A percentile compares a stretch with the other conserved stretches of the same genome.
Evolutionary conservation across 495 filamentous ascomycete species (phyloP).

Genomic region (Cudoniella acicularis): DNA sequence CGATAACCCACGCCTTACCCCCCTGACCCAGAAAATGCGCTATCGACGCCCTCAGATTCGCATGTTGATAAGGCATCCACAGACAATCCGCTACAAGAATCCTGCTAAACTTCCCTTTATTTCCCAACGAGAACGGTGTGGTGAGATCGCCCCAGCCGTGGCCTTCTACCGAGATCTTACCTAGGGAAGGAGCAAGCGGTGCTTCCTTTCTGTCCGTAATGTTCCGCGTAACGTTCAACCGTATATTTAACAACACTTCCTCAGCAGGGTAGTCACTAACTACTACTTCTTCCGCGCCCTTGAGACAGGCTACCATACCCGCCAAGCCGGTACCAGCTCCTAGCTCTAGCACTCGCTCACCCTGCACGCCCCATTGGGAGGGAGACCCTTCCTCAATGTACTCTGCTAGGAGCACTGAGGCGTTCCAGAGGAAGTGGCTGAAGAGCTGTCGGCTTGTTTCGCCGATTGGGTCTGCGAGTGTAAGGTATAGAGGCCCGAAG

Average conservation of each 20-base stretch:
- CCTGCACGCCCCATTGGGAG: slow-evolving; percentile 30
- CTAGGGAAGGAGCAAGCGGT: no score
- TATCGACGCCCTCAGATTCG: slow-evolving; percentile 65
- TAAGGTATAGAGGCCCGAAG: slow-evolving; percentile 42
- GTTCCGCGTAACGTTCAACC: slow-evolving; percentile 57
- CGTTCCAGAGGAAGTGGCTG: slow-evolving; percentile 84
- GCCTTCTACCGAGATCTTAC: slow-evolving; percentile 41
- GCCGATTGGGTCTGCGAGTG: slow-evolving; percentile 50
- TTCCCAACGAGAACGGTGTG: slow-evolving; percentile 47
- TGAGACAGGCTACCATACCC: slow-evolving; percentile 61
- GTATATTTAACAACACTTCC: slow-evolving; percentile 56
- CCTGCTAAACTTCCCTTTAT: slow-evolving; percentile 55
- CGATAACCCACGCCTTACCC: slow-evolving; percentile 57
- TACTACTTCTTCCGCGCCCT: slow-evolving; percentile 59
- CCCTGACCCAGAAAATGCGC: slow-evolving; percentile 60
- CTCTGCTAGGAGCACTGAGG: slow-evolving; percentile 69
- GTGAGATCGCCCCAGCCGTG: slow-evolving; percentile 68
- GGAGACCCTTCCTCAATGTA: slow-evolving; percentile 45
- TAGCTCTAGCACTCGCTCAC: slow-evolving; percentile 43
- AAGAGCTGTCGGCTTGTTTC: slow-evolving; percentile 63
- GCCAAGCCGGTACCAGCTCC: slow-evolving; percentile 71
- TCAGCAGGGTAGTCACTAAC: slow-evolving; percentile 76
- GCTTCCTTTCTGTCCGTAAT: slow-evolving; percentile 27
- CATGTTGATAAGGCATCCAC: slow-evolving; percentile 81
- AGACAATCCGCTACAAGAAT: slow-evolving; percentile 80